Evolutionary conservation across 1,139 yeast genomes (phyloP), one percentile per base, ranked within the genome.

Genomic region (Suhomyces ambrosiae): DNA sequence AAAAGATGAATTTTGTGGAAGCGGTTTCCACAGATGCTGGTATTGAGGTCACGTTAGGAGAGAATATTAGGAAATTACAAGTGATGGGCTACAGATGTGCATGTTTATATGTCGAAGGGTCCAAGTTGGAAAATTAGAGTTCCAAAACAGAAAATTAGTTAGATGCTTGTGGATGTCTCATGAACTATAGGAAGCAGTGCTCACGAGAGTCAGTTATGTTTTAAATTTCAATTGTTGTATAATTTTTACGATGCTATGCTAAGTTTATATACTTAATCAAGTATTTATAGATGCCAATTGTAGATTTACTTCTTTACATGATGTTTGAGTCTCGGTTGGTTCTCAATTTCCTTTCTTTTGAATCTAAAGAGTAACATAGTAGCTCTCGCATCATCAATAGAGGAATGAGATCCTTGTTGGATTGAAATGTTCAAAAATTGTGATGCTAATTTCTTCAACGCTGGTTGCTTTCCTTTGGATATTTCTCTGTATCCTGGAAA

Each of bases 311-410:
- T 35, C 15, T 37, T 37, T 8, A 24, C 16, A 22, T 34, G 38
- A n/a, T 27, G 29, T 15, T 35, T 31, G 19, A 29, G 30, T 9
- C 35, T 28, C 5, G 42, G 37, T 21, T 36, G 41, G 18, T 32
- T 35, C 13, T 85, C 92, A 48, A 86, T 82, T 35, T 79, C 87
- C 37, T 63, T 65, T 51, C 77, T 81, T 50, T 78, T 75, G 38
- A 76, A 54, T 44, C 88, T 72, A 54, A 80, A 89, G 18, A 89
- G 60, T 38, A 82, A 63, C 96, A 89, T 88, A 0, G 96, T 80
- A 2, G 92, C 92, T 49, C 79, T 76, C 0, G 97, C 96, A 65
- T 89, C 97, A 55, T 87, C 96, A 1, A 90, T 86, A 0, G 96
- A 86, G 7, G 94, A 83, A 63, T 90, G 97, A 43, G 79, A 74